phyloP scores from a whole-genome alignment of 495 filamentous ascomycete genomes.

The Lasiosphaeriaceae sp. region DNA sequence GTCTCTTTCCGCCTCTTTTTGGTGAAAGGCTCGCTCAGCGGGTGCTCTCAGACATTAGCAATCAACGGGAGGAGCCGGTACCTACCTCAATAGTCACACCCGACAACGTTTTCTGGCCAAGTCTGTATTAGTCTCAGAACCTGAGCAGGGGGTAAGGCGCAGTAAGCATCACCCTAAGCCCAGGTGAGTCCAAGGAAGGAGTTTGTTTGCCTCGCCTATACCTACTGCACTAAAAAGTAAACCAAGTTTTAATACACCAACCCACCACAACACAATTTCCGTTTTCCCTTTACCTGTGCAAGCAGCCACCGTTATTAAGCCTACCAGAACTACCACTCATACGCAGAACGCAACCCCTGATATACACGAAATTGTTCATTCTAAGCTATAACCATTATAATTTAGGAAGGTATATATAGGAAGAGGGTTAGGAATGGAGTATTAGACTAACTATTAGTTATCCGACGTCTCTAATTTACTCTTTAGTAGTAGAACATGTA shows the following conservation, averaged over 20 bases:
- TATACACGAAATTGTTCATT: no score
- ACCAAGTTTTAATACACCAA: neutral
- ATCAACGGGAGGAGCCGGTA: no score
- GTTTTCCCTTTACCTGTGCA: neutral
- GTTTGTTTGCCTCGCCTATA: neutral
- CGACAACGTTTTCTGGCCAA: neutral
- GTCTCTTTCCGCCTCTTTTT: no score
- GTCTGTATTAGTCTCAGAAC: neutral
- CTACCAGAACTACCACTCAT: neutral
- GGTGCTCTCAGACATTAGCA: no score
- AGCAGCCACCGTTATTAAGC: neutral
- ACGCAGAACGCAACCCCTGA: no score
- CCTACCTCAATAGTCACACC: neutral
- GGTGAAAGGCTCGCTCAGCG: no score
- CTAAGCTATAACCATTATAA: no score
- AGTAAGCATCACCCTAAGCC: neutral
- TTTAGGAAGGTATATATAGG: no score
- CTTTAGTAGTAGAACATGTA: no score
- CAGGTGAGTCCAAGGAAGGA: neutral
- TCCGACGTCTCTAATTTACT: no score
- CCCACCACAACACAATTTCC: neutral
- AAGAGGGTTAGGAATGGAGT: no score
- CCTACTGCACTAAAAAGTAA: neutral
- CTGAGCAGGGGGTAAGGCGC: neutral
- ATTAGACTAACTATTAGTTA: no score